These are phyloP conservation scores for Teunomyces tritomae DNA, from an alignment of 805 yeast genomes.

Conservation along the genomic window DNA sequence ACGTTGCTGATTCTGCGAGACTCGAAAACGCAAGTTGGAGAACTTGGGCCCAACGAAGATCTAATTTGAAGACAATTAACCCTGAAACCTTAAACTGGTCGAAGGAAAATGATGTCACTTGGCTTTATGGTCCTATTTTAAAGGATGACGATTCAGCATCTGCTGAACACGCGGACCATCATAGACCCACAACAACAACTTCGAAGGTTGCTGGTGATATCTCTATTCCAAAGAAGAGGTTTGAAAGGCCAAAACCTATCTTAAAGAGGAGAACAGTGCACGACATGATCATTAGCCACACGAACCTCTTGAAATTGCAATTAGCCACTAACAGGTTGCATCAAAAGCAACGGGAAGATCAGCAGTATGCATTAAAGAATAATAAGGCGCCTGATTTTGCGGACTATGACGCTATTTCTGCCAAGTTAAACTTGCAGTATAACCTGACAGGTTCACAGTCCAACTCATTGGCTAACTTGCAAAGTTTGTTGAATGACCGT, in stretches of 20 bases:
- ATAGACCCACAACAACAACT: constrained; percentile 30
- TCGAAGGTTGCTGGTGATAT: constrained; percentile 45
- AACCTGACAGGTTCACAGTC: constrained; percentile 11
- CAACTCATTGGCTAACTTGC: constrained; percentile 14
- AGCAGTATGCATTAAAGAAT: constrained; percentile 11
- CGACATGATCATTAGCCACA: constrained; percentile 71
- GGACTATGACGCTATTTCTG: constrained; percentile 44
- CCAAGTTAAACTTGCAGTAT: constrained; percentile 42
- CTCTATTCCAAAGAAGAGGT: constrained; percentile 32
- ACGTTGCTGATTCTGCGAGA: constrained; percentile 60
- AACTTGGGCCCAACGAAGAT: constrained; percentile 85
- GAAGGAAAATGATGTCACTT: constrained; percentile 94
- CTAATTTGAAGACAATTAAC: constrained; percentile 68
- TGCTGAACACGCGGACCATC: constrained; percentile 10
- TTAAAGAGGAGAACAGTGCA: constrained; percentile 82
- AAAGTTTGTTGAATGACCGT: constrained; percentile 8
- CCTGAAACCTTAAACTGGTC: constrained; percentile 90
- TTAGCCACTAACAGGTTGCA: constrained; percentile 37
- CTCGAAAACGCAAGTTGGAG: constrained; percentile 90
- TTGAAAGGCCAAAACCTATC: constrained; percentile 65
- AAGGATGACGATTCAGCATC: constrained; percentile 35
- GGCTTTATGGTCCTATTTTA: constrained; percentile 92
- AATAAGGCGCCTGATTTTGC: constrained; percentile 38
- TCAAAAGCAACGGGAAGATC: constrained; percentile 30
- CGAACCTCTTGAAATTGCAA: constrained; percentile 42